Percentiles rank a stretch among this genome's conserved stretches.
phyloP scores from a whole-genome alignment of 805 yeast species.

The Pichia gijzeniarum region DNA sequence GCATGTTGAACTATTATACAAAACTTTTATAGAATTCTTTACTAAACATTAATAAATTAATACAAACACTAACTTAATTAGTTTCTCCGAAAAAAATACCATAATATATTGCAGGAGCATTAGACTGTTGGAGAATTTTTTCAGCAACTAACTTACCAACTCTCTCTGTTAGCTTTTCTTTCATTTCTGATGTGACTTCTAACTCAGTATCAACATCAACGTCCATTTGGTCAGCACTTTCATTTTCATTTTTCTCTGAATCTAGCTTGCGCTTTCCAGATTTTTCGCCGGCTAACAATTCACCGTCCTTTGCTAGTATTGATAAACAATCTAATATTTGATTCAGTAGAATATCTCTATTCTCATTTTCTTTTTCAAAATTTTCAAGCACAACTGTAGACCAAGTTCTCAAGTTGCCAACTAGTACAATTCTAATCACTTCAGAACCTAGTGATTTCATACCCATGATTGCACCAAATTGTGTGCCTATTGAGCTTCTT shows the following conservation, averaged over 20 bases:
- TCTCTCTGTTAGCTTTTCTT: conserved; percentile 43
- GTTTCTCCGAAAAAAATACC: conserved; percentile 72
- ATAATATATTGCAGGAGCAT: conserved; percentile 45
- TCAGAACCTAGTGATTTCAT: conserved; percentile 79
- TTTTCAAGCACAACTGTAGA: conserved; percentile 44
- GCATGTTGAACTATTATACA: background rate
- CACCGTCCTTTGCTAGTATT: conserved; percentile 35
- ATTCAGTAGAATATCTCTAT: conserved; percentile 33
- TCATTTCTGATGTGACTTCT: conserved; percentile 18
- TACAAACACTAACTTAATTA: background rate
- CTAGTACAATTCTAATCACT: conserved; percentile 72
- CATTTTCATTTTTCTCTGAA: conserved; percentile 27
- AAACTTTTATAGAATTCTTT: background rate
- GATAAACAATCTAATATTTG: conserved; percentile 50
- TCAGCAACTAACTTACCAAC: conserved; percentile 56
- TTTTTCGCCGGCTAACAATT: conserved; percentile 9
- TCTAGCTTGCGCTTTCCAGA: conserved; percentile 13
- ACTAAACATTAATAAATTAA: conserved; percentile 1
- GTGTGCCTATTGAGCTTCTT: conserved; percentile 78
- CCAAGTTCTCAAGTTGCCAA: conserved; percentile 87
- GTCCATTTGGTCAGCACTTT: conserved; percentile 21
- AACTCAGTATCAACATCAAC: conserved; percentile 27
- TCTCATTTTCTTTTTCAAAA: conserved; percentile 17
- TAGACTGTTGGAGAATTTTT: conserved; percentile 40
- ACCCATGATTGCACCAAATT: conserved; percentile 87